A percentile compares a stretch with the other conserved stretches of the same genome.
Evolutionary conservation across 2,329 filamentous ascomycete genomes (phyloP).

Genomic region (Lachnellula arida): DNA sequence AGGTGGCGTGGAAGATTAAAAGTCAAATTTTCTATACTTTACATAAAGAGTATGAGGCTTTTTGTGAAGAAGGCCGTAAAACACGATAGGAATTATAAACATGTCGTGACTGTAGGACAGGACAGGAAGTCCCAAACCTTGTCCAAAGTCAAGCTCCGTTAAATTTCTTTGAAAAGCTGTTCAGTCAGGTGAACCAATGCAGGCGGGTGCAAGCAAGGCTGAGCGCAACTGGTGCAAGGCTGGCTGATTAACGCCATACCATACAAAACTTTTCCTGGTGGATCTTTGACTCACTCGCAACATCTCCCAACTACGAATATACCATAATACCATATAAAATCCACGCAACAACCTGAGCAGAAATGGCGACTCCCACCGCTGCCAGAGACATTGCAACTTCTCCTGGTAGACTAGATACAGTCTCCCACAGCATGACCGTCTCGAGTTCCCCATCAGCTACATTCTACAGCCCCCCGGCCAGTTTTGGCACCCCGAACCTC

Average conservation of each 20-base stretch:
- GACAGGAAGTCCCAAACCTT: not conserved
- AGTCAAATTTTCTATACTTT: too few species aligned
- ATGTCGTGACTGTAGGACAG: not conserved
- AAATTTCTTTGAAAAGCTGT: not conserved
- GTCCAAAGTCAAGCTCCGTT: not conserved
- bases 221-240: not conserved
- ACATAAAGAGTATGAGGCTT: not conserved
- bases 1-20: too few species aligned
- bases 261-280: not conserved
- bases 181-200: not conserved
- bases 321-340: not conserved
- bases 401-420: slow-evolving; percentile 34
- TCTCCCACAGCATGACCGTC: slow-evolving; percentile 59
- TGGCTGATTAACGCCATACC: not conserved
- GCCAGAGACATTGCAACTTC: slow-evolving; percentile 46
- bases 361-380: slow-evolving; percentile 29
- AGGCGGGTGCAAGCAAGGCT: not conserved
- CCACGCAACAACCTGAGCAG: not conserved
- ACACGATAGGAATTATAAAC: too few species aligned
- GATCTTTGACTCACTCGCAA: not conserved
- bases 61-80: not conserved
- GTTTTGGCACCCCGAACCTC: slow-evolving; percentile 47
- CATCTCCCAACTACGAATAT: not conserved
- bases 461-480: slow-evolving; percentile 69
- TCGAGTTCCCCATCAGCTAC: slow-evolving; percentile 71